Conservation (phyloP, 352 stramenopile species). For the Globisporangium abappressorium region DNA sequence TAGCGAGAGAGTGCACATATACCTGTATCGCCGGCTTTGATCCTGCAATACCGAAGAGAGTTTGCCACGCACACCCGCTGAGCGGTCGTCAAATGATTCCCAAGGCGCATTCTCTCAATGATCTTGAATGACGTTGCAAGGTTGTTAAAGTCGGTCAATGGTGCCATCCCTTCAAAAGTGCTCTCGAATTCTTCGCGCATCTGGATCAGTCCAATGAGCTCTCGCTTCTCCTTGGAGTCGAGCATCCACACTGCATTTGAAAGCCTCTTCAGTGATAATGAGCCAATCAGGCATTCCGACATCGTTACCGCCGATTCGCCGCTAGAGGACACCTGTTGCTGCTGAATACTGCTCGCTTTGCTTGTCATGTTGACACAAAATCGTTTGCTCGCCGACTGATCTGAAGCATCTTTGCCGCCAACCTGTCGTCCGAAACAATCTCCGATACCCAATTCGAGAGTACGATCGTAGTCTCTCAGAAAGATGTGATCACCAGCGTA, state of each 20-base stretch:
- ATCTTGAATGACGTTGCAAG: conserved; percentile 26
- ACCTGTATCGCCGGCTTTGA: conserved; percentile 25
- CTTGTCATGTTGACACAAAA: not conserved
- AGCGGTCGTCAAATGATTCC: conserved; percentile 16
- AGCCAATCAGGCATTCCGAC: conserved; percentile 34
- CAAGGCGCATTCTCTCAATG: conserved; percentile 29
- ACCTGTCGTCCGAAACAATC: conserved; percentile 25
- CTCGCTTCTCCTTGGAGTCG: conserved; percentile 17
- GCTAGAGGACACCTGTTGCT: not conserved
- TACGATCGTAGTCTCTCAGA: conserved; percentile 30
- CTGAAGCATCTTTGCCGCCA: not conserved
- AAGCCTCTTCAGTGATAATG: conserved; percentile 13
- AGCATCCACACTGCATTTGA: not conserved
- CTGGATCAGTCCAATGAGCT: conserved; percentile 24
- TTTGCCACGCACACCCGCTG: conserved; percentile 24
- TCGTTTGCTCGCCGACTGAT: not conserved
- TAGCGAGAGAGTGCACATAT: not conserved
- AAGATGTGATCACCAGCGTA: conserved; percentile 31
- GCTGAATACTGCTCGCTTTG: not conserved
- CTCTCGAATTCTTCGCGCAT: conserved; percentile 16
- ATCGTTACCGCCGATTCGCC: conserved; percentile 30
- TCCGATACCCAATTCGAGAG: conserved; percentile 20
- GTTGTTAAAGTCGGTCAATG: conserved; percentile 11
- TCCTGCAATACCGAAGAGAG: conserved; percentile 23
- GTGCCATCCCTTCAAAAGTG: not conserved